Base-by-base conservation (phyloP, 106 monocot species). In the Iris macrosiphon region DNA sequence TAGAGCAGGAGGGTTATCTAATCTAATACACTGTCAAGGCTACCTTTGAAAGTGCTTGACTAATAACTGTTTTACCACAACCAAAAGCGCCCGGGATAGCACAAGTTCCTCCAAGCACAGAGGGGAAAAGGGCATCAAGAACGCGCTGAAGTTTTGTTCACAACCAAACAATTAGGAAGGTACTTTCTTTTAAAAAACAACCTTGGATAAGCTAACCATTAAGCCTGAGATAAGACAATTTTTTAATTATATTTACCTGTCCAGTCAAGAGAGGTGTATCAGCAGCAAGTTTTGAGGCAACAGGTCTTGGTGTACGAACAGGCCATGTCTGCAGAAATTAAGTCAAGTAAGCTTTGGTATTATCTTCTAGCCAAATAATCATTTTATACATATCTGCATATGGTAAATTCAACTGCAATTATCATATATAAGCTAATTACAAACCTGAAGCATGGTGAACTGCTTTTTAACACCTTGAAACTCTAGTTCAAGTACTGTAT, bases 71-170 rank as follows among this genome's bases (percentile, higher is more conserved):
- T 70, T 98, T 98, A 52, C 90, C 98, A 69, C 91, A 98, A 23
- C 98, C 98, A 98, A 98, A 98, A 65, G 98, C 98, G 53, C 98
- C 98, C 46, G 98, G 91, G 55, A 98, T 98, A 67, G 91, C 98
- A 84, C 98, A 98, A 73, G 98, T 98, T 32, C 98, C 98, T 62
- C 98, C 98, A 57, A 98, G 87, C 37, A 98, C 98, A 52, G 98
- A 98, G 2, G 98, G 98, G 40, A 98, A 98, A 30, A 98, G 77
- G 7, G 98, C 98, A 91, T 91, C 98, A 65, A 98, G 87, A 47
- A 98, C 98, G 61, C 98, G 98, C 91, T 98, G 78, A 31, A 66
- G 27, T 11, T 31, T 0, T 49, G 12, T 15, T 20, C 6, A 59
- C 2, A 49, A 15, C n/a, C 1, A 31, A n/a, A 47, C 11, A 11